A percentile compares a stretch with the other conserved stretches of the same genome.
These are phyloP conservation scores for Citrus maxima DNA, from an alignment of 345 rosid species.

Conservation along the genomic window DNA sequence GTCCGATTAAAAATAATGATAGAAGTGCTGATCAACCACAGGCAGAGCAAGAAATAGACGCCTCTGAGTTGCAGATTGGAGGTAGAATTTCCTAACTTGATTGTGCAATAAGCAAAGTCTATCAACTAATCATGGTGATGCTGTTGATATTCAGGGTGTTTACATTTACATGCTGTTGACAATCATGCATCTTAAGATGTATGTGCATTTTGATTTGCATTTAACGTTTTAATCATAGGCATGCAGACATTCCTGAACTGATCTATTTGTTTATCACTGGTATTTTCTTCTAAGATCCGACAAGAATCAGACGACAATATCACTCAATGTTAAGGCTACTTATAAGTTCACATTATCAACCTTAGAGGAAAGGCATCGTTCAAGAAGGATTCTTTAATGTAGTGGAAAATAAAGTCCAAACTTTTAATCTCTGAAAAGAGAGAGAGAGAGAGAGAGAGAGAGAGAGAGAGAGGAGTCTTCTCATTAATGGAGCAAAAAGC, in stretches of 20 bases:
- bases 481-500: not conserved
- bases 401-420: not conserved
- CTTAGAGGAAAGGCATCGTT: not conserved
- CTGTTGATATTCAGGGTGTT: not conserved
- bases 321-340: not conserved
- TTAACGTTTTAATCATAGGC: not conserved
- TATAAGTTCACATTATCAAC: not conserved
- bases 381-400: not conserved
- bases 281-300: not conserved
- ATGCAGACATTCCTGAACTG: not conserved
- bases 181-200: not conserved
- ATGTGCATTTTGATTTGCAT: not conserved
- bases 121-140: not conserved
- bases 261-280: not conserved
- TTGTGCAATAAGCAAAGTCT: not conserved
- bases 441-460: no score
- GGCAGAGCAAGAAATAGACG: conserved; percentile 29
- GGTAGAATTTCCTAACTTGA: conserved; percentile 33
- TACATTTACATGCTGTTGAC: not conserved
- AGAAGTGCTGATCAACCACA: conserved; percentile 23
- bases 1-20: conserved; percentile 6
- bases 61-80: conserved; percentile 34
- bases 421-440: not conserved
- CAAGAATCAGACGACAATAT: not conserved
- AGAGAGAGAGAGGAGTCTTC: no score